Evolutionary conservation across 495 filamentous ascomycete species (phyloP).

Genomic region (Monascus purpureus): DNA sequence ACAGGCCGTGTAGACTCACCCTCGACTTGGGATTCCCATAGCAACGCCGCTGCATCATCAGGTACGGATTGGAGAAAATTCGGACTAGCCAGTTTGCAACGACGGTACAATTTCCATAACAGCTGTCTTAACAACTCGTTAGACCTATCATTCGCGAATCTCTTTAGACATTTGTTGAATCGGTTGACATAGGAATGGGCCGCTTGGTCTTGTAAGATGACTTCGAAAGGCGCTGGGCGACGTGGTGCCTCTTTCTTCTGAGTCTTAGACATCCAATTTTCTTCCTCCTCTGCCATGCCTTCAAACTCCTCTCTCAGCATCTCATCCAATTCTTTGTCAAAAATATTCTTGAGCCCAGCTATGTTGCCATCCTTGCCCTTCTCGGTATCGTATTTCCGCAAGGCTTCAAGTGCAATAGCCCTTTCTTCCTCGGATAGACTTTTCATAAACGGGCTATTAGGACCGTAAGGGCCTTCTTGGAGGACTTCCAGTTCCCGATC

Average conservation of each 20-base stretch:
- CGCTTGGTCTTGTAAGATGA: conserved; percentile 9
- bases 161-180: conserved; percentile 18
- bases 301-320: conserved; percentile 30
- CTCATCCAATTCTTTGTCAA: conserved; percentile 31
- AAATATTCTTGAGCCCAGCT: conserved; percentile 21
- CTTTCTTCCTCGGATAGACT: conserved; percentile 26
- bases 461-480: conserved; percentile 27
- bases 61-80: conserved; percentile 22
- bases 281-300: conserved; percentile 24
- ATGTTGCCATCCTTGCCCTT: conserved; percentile 11
- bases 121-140: conserved; percentile 18
- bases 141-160: conserved; percentile 9
- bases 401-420: conserved; percentile 25
- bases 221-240: conserved; percentile 10
- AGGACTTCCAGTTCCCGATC: conserved; percentile 39
- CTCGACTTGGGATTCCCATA: conserved; percentile 34
- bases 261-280: conserved; percentile 17
- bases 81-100: conserved; percentile 27
- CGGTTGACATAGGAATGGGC: conserved; percentile 18
- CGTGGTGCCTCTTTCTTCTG: conserved; percentile 9
- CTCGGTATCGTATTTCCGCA: conserved; percentile 27
- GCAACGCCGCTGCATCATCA: conserved; percentile 18
- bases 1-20: conserved; percentile 23
- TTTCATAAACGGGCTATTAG: conserved; percentile 28
- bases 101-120: conserved; percentile 32